Base-by-base conservation (phyloP, 768 basidiomycete species). In the Trametes elegans region DNA sequence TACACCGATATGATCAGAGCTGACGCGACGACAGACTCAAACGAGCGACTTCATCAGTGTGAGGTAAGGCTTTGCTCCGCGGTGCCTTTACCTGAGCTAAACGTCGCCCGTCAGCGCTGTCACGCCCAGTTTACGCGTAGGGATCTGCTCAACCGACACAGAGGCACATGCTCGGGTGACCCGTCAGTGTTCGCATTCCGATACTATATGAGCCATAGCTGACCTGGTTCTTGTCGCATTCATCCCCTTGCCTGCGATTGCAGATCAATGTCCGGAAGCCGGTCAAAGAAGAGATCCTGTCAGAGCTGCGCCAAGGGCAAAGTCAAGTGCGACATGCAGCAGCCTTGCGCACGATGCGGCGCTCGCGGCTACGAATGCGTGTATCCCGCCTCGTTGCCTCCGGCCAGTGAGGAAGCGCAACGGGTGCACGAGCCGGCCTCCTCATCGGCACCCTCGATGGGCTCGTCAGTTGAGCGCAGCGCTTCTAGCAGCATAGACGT, bases 301-400 rank as follows among this genome's bases (percentile, higher is more conserved):
- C 80, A 80, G 67, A 80, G 84, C 18, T 88, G 87, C 67, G 85
- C 84, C 3, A 82, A 84, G 60, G 85, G 84, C n/a, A 88, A 88
- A 70, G 79, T 87, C 14, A 87, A 85, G 71, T 88, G 87, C 68
- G 81, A 87, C 66, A 71, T 86, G 6, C 78, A 83, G 59, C 79
- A 75, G 53, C 87, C 87, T 16, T 88, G 87, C 66, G 78, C 83
- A 16, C 83, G 84, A 66, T 88, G 87, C 66, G 70, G 73, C 34
- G 70, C 80, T 43, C 78, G 84, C 55, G 82, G 82, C 45, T 77
- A 82, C 55, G 79, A 84, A 52, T 88, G 87, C 66, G 65, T 85
- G 34, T 88, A 86, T 66, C 49, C 53, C 39, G 48, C 34, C n/a
- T 8, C 35, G 8, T 19, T 43, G 5, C 38, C 19, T n/a, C 7